Evolutionary conservation across 129 eudicot species (phyloP).

Genomic region (Ambrosia trifida): DNA sequence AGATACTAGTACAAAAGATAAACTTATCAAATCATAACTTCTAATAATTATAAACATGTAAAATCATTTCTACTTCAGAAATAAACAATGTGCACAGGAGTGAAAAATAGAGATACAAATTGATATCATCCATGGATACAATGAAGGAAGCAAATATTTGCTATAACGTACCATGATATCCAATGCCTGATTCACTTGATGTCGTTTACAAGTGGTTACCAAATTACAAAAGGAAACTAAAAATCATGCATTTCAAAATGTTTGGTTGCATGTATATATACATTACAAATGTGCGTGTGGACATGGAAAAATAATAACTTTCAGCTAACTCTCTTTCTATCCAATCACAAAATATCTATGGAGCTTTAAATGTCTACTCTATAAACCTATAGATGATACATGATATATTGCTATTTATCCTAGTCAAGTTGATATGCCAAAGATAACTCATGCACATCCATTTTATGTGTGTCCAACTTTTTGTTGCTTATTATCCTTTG

Average conservation of each 20-base stretch:
- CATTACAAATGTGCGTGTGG: slow-evolving; percentile 12
- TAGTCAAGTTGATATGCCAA: background rate
- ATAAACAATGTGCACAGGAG: too few species aligned
- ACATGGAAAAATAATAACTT: background rate
- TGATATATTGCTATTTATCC: background rate
- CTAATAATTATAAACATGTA: background rate
- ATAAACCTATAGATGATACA: background rate
- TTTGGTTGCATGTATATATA: background rate
- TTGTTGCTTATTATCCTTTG: too few species aligned
- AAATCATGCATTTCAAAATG: background rate
- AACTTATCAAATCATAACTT: too few species aligned
- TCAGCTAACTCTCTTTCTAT: slow-evolving; percentile 10
- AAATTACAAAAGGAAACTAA: background rate
- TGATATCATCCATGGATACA: background rate
- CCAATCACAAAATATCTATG: slow-evolving; percentile 12
- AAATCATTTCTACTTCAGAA: background rate
- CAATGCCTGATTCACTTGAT: slow-evolving; percentile 19
- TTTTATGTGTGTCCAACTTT: background rate
- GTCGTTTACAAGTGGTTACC: background rate
- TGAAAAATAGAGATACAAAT: too few species aligned
- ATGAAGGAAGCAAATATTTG: background rate
- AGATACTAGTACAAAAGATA: too few species aligned
- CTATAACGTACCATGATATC: slow-evolving; percentile 29
- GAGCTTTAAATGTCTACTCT: slow-evolving; percentile 21
- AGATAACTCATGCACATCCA: background rate